These are phyloP conservation scores for Penicillium aurantiogriseum DNA, from an alignment of 2,329 filamentous ascomycete genomes.

Conservation along the genomic window DNA sequence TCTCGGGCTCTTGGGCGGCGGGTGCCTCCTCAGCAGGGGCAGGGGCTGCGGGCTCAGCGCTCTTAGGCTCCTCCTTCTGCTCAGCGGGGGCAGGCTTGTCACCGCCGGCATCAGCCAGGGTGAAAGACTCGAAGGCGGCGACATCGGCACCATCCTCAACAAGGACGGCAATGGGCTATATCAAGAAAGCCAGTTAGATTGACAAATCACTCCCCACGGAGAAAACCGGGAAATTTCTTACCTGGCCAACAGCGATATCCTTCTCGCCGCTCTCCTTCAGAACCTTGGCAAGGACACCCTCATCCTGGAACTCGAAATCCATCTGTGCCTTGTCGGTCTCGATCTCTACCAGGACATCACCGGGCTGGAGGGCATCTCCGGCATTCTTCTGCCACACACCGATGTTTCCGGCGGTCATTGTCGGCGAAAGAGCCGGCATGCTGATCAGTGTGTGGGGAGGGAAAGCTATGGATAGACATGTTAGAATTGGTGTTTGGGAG, in stretches of 20 bases:
- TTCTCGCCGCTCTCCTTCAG: conserved; percentile 91
- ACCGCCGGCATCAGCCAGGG: conserved; percentile 84
- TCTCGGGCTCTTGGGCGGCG: conserved; percentile 65
- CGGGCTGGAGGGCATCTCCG: conserved; percentile 81
- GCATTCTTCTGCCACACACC: conserved; percentile 97
- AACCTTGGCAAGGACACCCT: conserved; percentile 91
- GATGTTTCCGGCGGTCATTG: conserved; percentile 96
- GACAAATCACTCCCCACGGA: conserved; percentile 9
- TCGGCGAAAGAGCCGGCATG: conserved; percentile 97
- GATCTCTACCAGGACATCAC: conserved; percentile 95
- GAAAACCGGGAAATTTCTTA: conserved; percentile 55
- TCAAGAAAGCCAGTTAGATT: conserved; percentile 9
- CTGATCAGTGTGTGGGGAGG: conserved; percentile 91
- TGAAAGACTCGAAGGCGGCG: conserved; percentile 84
- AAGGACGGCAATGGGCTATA: conserved; percentile 88
- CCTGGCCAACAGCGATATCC: conserved; percentile 89
- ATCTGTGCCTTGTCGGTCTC: conserved; percentile 99
- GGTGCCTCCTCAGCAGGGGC: conserved; percentile 59
- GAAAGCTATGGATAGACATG: conserved; percentile 63
- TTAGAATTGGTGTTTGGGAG: conserved; percentile 9
- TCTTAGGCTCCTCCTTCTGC: conserved; percentile 58
- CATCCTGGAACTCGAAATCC: conserved; percentile 99
- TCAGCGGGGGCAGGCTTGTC: conserved; percentile 66
- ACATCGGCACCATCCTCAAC: conserved; percentile 90
- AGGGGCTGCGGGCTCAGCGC: conserved; percentile 49